phyloP scores from a whole-genome alignment of 805 yeast species.

The Middelhovenomyces tepae region DNA sequence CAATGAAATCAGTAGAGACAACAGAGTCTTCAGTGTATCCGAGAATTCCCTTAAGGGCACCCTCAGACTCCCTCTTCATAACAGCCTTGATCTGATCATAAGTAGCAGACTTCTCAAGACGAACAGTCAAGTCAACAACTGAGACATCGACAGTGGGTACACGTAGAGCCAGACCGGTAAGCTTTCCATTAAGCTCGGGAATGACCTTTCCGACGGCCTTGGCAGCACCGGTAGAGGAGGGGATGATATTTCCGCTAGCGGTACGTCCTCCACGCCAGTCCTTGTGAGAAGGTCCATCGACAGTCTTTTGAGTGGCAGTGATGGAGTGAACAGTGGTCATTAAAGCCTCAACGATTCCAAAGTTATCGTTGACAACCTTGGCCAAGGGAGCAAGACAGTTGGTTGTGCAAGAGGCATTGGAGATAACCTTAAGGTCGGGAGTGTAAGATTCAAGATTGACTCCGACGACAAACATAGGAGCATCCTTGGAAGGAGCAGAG shows the following conservation, averaged over 20 bases:
- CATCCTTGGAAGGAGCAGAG: slow-evolving; percentile 90
- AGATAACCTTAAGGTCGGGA: slow-evolving; percentile 64
- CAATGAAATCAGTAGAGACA: slow-evolving; percentile 82
- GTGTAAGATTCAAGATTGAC: slow-evolving; percentile 78
- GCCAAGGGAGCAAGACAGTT: slow-evolving; percentile 94
- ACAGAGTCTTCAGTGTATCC: slow-evolving; percentile 92
- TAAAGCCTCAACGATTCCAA: slow-evolving; percentile 84
- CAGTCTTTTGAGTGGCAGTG: slow-evolving; percentile 94
- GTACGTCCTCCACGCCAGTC: slow-evolving; percentile 99
- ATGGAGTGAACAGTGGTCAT: slow-evolving; percentile 96
- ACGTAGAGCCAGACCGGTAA: slow-evolving; percentile 90
- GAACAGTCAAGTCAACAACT: slow-evolving; percentile 85
- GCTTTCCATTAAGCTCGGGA: slow-evolving; percentile 83
- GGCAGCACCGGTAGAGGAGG: slow-evolving; percentile 96
- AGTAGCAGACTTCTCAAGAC: slow-evolving; percentile 65
- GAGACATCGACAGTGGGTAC: slow-evolving; percentile 92
- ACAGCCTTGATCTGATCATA: slow-evolving; percentile 77
- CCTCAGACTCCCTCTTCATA: slow-evolving; percentile 68
- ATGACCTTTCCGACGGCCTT: slow-evolving; percentile 95
- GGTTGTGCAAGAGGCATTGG: slow-evolving; percentile 94
- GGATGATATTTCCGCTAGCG: slow-evolving; percentile 91
- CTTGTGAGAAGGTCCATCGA: slow-evolving; percentile 94
- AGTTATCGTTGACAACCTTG: slow-evolving; percentile 76
- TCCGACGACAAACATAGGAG: slow-evolving; percentile 93
- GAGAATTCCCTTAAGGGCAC: slow-evolving; percentile 68